Conservation (phyloP, 768 basidiomycete species). For the Boletus patriciae region DNA sequence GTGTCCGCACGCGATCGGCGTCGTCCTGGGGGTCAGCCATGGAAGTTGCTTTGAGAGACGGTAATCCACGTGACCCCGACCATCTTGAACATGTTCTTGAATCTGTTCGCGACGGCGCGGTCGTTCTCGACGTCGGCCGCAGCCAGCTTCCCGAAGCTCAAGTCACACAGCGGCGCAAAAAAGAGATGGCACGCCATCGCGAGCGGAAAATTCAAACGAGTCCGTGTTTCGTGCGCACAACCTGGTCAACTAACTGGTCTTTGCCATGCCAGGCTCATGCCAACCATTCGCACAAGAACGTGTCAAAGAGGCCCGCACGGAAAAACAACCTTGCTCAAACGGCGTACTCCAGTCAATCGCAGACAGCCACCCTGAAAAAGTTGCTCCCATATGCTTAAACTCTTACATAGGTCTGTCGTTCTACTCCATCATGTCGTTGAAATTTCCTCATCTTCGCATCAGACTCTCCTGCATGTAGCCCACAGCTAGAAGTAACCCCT, state of each 20-base stretch:
- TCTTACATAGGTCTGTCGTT: slow-evolving; percentile 18
- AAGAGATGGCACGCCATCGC: slow-evolving; percentile 75
- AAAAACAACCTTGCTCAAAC: slow-evolving; percentile 68
- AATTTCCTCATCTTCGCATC: neutral
- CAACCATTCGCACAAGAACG: slow-evolving; percentile 72
- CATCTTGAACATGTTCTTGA: slow-evolving; percentile 30
- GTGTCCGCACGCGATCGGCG: slow-evolving; percentile 67
- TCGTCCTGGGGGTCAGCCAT: slow-evolving; percentile 62
- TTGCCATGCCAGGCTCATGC: slow-evolving; percentile 54
- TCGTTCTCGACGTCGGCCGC: slow-evolving; percentile 61
- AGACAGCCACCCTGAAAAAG: slow-evolving; percentile 68
- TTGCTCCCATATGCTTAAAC: slow-evolving; percentile 66
- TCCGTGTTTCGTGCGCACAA: slow-evolving; percentile 35
- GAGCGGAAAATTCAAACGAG: slow-evolving; percentile 75
- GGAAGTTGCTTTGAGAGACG: slow-evolving; percentile 14
- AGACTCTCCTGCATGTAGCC: slow-evolving; percentile 17
- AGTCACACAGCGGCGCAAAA: slow-evolving; percentile 78
- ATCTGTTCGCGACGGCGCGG: slow-evolving; percentile 32
- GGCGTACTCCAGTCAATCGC: slow-evolving; percentile 62
- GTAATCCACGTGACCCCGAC: slow-evolving; percentile 17
- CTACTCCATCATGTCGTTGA: neutral
- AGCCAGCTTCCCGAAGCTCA: slow-evolving; percentile 69
- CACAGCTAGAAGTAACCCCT: slow-evolving; percentile 3
- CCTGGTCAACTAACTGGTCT: slow-evolving; percentile 1
- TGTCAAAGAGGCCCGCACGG: slow-evolving; percentile 59